phyloP scores from a whole-genome alignment of 441 rosid species.

The Daphne laureola region DNA sequence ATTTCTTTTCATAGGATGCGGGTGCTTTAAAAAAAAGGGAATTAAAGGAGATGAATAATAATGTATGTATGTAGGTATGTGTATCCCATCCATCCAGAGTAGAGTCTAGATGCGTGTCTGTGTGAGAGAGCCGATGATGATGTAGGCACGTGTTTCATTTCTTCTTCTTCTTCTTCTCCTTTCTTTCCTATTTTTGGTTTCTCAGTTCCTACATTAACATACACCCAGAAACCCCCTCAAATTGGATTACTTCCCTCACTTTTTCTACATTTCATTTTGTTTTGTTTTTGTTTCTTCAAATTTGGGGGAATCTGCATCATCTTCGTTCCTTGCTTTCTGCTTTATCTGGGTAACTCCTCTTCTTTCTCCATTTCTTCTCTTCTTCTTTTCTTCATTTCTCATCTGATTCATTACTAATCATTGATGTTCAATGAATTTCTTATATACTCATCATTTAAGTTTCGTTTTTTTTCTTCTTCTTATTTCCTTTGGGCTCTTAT shows the following conservation, averaged over 20 bases:
- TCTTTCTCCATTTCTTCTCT: background rate
- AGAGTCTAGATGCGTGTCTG: slow-evolving; percentile 20
- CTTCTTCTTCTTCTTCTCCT: slow-evolving; percentile 12
- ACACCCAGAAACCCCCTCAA: slow-evolving; percentile 4
- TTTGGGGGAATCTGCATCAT: background rate
- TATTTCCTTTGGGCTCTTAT: too few species aligned
- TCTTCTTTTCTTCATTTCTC: background rate
- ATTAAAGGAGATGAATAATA: background rate
- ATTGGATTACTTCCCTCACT: background rate
- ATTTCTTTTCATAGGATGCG: too few species aligned
- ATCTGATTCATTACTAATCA: background rate
- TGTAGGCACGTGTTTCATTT: slow-evolving; percentile 25
- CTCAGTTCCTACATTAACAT: slow-evolving; percentile 8
- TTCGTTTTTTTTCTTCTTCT: too few species aligned
- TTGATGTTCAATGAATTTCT: background rate
- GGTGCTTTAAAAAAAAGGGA: background rate
- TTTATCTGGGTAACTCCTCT: slow-evolving; percentile 16
- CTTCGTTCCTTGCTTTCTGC: slow-evolving; percentile 9
- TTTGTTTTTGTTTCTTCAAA: slow-evolving; percentile 7
- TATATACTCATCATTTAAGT: too few species aligned
- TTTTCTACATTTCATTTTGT: slow-evolving; percentile 12
- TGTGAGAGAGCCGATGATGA: slow-evolving; percentile 6
- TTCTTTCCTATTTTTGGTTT: slow-evolving; percentile 21
- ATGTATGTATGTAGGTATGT: slow-evolving; percentile 14
- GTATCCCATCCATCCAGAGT: slow-evolving; percentile 12